Base-by-base conservation (phyloP, 2,329 filamentous ascomycete genomes). In the Byssothecium circinans region DNA sequence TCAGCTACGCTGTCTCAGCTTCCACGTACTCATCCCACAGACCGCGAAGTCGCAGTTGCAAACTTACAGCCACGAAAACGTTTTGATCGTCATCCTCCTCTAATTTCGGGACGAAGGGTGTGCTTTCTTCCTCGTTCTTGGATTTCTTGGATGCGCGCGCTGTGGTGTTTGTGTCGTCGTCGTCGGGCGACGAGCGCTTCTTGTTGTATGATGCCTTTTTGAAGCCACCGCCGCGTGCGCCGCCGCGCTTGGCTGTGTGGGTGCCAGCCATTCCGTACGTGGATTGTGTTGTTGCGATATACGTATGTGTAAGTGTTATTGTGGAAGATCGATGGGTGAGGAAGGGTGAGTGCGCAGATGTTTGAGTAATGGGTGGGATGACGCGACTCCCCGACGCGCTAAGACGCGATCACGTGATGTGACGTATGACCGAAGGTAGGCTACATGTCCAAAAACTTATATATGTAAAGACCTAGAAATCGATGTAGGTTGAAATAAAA, bases 51-150 rank as follows among this genome's bases (percentile, higher is more conserved):
- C 23, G 23, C 36, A 35, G 15, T 32, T 52, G 11, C 15, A n/a
- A 14, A 61, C 67, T 39, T 41, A 77, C 75, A 56, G 74, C 63
- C 64, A 76, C 70, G 49, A 64, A 78, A 10, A 60, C 51, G 35
- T 73, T 68, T 0, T 71, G 72, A 7, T 77, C 70, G 2, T 73
- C 69, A 37, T 77, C 74, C 7, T 58, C 66, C 36, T 73, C 58
- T 10, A 69, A 53, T 40, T 54, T 56, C 19, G 63, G 66, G 1
- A 58, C 57, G 0, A 68, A 37, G 2, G 50, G 40, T 15, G 45
- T 29, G 2, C 47, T 35, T 2, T 57, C 55, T 4, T 61, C 57
- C 1, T 61, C 57, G 8, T 34, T 47, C 34, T 61, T 66, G 0
- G 57, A 49, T 42, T 62, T 67, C 53, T 68, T 68, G 32, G 47